Evolutionary conservation across 139 green algal species (phyloP), one percentile per base, ranked within the genome.

Genomic region (Chlamydomonas urium): DNA sequence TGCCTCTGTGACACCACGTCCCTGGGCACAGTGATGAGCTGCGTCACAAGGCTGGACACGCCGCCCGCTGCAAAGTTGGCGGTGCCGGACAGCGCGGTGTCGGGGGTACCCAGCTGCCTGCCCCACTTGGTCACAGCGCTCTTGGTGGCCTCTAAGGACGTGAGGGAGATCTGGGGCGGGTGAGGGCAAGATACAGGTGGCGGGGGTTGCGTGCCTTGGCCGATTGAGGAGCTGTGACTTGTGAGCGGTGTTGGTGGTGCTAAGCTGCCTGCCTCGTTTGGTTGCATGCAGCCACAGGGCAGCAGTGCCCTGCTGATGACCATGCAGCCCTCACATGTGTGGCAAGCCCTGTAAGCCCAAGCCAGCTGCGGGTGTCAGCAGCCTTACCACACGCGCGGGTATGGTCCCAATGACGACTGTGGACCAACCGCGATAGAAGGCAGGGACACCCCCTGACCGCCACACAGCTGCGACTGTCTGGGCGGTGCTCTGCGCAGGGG

Each of bases 391-490:
- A 37, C 56, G n/a, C 28, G 56, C 76, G 1, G 90, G 90, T 32
- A 95, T 87, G 2, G 86, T 89, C 24, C 90, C 90, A 26, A 88
- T 78, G 0, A 93, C 65, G 4, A 93, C 87, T 0, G 87, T 93
- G 10, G 81, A 80, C 77, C 94, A 96, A 32, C 91, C 94, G 1
- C 90, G 82, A 77, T 98, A 98, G 37, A 98, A 88, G 2, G 93
- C 94, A 0, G 79, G 79, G 0, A 96, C 38, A 23, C 94, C 92
- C 31, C 98, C 91, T 0, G 73, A 53, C 6, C 47, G 38, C 69
- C 95, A 75, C 1, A 98, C 89, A 3, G 65, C 37, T 24, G 65
- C 48, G 0, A 84, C 83, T 2, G 89, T 93, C 31, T 89, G 61
- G 0, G 72, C 45, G 0, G 79, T 87, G 24, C 89, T 87, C 76